phyloP scores from a whole-genome alignment of 2,329 filamentous ascomycete genomes.

The Fusarium sp. region DNA sequence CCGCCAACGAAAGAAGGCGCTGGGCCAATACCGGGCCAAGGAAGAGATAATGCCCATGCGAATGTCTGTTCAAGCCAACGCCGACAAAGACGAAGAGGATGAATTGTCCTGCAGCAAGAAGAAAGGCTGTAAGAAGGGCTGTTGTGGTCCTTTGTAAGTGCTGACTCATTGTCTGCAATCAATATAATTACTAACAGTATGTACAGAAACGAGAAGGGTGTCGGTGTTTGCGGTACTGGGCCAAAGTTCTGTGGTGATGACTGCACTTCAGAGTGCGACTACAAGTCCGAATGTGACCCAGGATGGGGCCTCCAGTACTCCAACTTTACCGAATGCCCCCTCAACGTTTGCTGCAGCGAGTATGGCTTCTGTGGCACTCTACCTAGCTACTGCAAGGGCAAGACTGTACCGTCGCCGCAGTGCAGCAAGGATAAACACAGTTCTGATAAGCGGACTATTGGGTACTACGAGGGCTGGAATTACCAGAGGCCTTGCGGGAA shows the following conservation, averaged over 20 bases:
- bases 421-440: constrained; percentile 7
- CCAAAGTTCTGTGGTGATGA: constrained; percentile 4
- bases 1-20: not conserved
- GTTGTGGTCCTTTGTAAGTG: not conserved
- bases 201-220: accelerated
- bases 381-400: not conserved
- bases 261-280: constrained; percentile 41
- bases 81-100: not conserved
- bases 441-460: constrained; percentile 30
- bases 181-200: not conserved
- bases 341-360: constrained; percentile 53
- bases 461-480: constrained; percentile 50
- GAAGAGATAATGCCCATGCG: not conserved
- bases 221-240: not conserved
- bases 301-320: constrained; percentile 44
- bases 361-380: constrained; percentile 51
- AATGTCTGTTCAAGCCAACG: not conserved
- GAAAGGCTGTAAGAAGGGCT: not conserved
- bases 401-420: not conserved
- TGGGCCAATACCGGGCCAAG: not conserved
- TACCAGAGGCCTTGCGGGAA: constrained; percentile 22
- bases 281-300: constrained; percentile 48
- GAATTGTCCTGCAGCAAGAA: not conserved
- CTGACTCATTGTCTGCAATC: too few species aligned
- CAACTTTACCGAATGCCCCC: constrained; percentile 43